These are phyloP conservation scores for Pyrenochaeta sp. DNA, from an alignment of 2,329 filamentous ascomycete species.

Conservation along the genomic window DNA sequence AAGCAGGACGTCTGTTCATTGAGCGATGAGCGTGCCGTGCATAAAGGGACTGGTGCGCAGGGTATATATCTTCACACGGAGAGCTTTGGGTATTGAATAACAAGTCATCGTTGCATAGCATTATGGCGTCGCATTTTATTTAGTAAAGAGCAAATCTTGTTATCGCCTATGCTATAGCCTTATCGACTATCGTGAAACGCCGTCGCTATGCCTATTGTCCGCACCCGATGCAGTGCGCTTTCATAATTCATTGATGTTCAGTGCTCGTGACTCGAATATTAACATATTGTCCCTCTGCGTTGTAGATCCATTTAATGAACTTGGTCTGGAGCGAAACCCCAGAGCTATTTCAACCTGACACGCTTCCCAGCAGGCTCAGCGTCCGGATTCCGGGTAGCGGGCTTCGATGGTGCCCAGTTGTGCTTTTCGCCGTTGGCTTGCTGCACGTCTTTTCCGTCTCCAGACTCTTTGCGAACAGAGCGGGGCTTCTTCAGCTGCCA, in stretches of 20 bases:
- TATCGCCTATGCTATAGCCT: neutral
- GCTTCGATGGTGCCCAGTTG: conserved; percentile 26
- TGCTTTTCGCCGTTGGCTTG: conserved; percentile 19
- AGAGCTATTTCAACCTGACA: conserved; percentile 22
- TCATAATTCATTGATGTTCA: neutral
- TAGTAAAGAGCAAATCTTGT: neutral
- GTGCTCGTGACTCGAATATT: too few relatives aligned
- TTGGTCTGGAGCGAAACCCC: neutral
- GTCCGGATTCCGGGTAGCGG: neutral
- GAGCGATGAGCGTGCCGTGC: conserved; percentile 71
- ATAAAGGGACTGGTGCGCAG: conserved; percentile 72
- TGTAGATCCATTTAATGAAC: neutral
- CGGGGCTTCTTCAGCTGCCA: conserved; percentile 32
- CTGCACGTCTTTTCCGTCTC: neutral
- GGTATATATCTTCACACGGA: conserved; percentile 69
- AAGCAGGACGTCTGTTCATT: conserved; percentile 63
- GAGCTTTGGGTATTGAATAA: conserved; percentile 60
- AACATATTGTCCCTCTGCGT: too few relatives aligned
- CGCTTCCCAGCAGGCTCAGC: conserved; percentile 36
- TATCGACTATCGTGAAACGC: neutral
- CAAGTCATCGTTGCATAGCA: neutral
- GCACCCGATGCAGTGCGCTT: neutral
- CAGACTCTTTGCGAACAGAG: conserved; percentile 8
- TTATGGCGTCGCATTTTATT: neutral
- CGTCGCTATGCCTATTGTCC: conserved; percentile 7